phyloP scores from a whole-genome alignment of 257 asterid species.

The Solanum pimpinellifolium region DNA sequence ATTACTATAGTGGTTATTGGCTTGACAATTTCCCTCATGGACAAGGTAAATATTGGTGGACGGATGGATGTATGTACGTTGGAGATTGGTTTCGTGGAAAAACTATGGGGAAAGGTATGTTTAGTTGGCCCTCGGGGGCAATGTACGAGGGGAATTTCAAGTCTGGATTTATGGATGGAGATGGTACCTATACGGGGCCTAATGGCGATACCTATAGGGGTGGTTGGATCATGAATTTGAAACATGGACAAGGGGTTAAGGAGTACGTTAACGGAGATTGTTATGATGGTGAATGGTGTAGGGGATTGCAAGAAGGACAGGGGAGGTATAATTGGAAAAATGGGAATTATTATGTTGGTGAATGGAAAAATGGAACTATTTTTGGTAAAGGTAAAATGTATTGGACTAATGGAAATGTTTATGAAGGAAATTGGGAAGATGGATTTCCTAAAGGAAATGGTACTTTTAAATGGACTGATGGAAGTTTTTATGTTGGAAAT shows the following conservation, averaged over 20 bases:
- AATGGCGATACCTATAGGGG: constrained; percentile 51
- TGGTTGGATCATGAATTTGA: constrained; percentile 78
- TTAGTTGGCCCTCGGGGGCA: constrained; percentile 88
- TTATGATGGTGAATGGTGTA: constrained; percentile 83
- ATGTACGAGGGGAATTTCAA: constrained; percentile 73
- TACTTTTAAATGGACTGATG: constrained; percentile 56
- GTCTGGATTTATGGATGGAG: constrained; percentile 93
- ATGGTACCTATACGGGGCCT: constrained; percentile 58
- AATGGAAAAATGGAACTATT: constrained; percentile 65
- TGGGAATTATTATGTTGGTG: constrained; percentile 62
- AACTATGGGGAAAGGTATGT: constrained; percentile 65
- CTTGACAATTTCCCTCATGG: constrained; percentile 78
- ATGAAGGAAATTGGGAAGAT: constrained; percentile 83
- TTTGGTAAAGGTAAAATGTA: constrained; percentile 52
- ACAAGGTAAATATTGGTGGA: constrained; percentile 83
- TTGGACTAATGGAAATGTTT: constrained; percentile 56
- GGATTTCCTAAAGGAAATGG: constrained; percentile 78
- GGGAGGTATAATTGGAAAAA: constrained; percentile 76
- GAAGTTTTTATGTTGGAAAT: constrained; percentile 66
- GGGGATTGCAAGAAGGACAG: constrained; percentile 65
- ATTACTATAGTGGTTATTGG: constrained; percentile 79
- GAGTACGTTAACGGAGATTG: constrained; percentile 55
- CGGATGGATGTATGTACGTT: constrained; percentile 80
- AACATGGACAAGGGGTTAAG: constrained; percentile 60
- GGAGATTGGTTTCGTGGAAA: constrained; percentile 89